A percentile compares a stretch with the other conserved stretches of the same genome.
phyloP scores from a whole-genome alignment of 306 rosid species.

The Lablab purpureus region DNA sequence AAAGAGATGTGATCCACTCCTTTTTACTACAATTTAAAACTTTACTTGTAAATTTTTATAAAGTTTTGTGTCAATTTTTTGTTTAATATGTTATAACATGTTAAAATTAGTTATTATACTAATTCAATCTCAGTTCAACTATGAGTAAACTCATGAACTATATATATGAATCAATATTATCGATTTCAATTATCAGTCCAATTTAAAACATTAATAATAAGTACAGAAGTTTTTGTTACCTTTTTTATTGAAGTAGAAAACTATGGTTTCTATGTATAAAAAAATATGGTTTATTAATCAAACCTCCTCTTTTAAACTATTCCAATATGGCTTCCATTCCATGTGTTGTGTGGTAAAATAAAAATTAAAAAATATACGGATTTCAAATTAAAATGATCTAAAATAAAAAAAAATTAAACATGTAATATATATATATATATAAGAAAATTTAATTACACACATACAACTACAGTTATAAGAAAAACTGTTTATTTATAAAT shows the following conservation, averaged over 20 bases:
- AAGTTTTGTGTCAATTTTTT: not conserved
- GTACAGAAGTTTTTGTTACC: no score
- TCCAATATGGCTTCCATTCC: not conserved
- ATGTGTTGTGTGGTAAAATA: not conserved
- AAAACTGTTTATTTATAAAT: not conserved
- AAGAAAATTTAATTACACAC: no score
- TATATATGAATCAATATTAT: not conserved
- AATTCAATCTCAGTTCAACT: not conserved
- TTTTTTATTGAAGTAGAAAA: not conserved
- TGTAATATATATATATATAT: no score
- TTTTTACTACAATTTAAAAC: no score
- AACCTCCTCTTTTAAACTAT: not conserved
- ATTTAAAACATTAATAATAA: not conserved
- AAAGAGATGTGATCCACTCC: no score
- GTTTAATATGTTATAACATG: no score
- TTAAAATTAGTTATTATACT: not conserved
- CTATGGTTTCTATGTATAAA: not conserved
- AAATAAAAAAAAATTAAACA: not conserved
- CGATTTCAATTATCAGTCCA: not conserved
- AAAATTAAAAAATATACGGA: not conserved
- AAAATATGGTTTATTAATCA: no score
- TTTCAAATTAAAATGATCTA: not conserved
- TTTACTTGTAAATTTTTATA: no score
- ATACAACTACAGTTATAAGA: not conserved
- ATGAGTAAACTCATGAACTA: not conserved